Conservation (phyloP, 2,329 filamentous ascomycete genomes). For the Juglanconis juglandina region DNA sequence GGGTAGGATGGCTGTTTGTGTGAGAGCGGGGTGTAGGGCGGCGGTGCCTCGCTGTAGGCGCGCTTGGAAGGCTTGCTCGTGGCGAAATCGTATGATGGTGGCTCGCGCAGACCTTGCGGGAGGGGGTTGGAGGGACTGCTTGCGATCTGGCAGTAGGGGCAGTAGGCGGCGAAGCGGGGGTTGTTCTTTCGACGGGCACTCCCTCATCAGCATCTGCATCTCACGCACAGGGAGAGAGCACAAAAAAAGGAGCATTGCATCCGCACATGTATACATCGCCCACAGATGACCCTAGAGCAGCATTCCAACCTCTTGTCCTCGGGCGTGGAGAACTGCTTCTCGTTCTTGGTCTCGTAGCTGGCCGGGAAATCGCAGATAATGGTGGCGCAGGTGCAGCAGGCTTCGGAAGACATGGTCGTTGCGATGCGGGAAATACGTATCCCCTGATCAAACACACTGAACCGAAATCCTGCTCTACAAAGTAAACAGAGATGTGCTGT, state of each 20-base stretch:
- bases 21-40: constrained; percentile 22
- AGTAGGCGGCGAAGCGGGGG: constrained; percentile 62
- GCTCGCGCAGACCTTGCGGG: constrained; percentile 62
- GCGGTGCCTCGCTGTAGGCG: constrained; percentile 1
- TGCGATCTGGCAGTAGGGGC: constrained; percentile 76
- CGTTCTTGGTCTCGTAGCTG: constrained; percentile 49
- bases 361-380: constrained; percentile 54
- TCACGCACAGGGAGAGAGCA: rapidly evolving
- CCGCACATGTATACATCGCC: constrained; percentile 62
- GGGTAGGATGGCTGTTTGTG: neutral
- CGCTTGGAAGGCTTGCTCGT: constrained; percentile 25
- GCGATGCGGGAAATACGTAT: too few species aligned
- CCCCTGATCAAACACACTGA: neutral
- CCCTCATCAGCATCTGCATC: constrained; percentile 10
- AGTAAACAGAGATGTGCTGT: neutral
- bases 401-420: constrained; percentile 29
- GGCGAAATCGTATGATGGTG: constrained; percentile 59
- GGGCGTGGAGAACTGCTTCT: constrained; percentile 55
- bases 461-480: neutral
- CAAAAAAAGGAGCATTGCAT: neutral
- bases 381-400: constrained; percentile 69
- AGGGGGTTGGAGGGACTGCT: constrained; percentile 51
- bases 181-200: constrained; percentile 47
- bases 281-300: constrained; percentile 69
- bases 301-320: constrained; percentile 61